phyloP scores from a whole-genome alignment of 2,329 filamentous ascomycete genomes.

The Aspergillus proliferans region DNA sequence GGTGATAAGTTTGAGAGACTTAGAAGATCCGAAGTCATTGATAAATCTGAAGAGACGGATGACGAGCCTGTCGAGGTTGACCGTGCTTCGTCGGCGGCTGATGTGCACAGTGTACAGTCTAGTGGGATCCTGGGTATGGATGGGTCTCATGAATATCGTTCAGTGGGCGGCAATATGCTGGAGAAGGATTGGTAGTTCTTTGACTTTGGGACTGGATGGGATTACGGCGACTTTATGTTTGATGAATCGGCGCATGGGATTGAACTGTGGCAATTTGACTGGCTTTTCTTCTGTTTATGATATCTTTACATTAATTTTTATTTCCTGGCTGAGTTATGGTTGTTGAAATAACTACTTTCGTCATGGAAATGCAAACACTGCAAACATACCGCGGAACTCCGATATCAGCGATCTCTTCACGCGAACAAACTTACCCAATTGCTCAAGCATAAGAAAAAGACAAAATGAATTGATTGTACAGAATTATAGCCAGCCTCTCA shows the following conservation, averaged over 20 bases:
- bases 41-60: conserved; percentile 21
- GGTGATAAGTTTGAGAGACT: conserved; percentile 16
- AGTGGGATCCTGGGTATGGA: conserved; percentile 24
- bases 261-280: too few species aligned
- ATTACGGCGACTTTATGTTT: background rate
- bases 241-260: background rate
- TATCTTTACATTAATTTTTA: background rate
- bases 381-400: conserved; percentile 9
- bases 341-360: background rate
- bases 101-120: conserved; percentile 31
- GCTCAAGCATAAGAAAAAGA: background rate
- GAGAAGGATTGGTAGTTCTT: conserved; percentile 14
- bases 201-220: background rate
- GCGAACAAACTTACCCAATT: background rate
- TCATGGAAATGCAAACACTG: conserved; percentile 11
- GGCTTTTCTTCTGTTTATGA: background rate
- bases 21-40: background rate
- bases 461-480: background rate
- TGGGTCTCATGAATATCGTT: conserved; percentile 14
- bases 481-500: background rate
- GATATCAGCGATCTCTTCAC: background rate
- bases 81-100: conserved; percentile 21
- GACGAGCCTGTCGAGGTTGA: conserved; percentile 30
- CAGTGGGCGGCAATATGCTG: conserved; percentile 14
- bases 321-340: background rate